Conservation (phyloP, 495 filamentous ascomycete genomes). For the Amphirosellinia nigrospora region DNA sequence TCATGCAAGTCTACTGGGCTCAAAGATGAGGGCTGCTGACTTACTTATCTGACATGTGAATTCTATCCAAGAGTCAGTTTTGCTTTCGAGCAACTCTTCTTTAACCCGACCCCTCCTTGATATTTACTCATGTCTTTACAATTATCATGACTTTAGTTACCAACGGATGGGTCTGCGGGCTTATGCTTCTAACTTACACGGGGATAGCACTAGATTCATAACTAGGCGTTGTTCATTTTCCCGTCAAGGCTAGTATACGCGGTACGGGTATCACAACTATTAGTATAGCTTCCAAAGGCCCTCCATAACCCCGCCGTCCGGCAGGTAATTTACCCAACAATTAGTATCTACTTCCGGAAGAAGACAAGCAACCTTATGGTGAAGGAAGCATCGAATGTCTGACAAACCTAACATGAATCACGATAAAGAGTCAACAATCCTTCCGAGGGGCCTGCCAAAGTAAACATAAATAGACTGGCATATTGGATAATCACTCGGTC, state of each 20-base stretch:
- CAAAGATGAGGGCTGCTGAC: background rate
- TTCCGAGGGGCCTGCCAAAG: background rate
- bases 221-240: background rate
- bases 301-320: no score
- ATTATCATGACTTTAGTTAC: background rate
- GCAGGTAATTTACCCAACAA: no score
- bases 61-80: slow-evolving; percentile 1
- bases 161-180: background rate
- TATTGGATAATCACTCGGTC: background rate
- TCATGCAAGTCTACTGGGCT: background rate
- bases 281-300: no score
- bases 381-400: no score
- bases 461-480: background rate
- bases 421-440: background rate
- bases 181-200: background rate
- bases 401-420: no score
- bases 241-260: background rate
- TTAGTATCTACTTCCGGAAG: no score
- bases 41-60: background rate
- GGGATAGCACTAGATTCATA: background rate
- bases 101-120: background rate
- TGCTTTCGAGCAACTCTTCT: background rate
- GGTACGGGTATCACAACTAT: background rate
- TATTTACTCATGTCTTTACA: background rate
- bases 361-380: no score